Evolutionary conservation across 495 filamentous ascomycete species (phyloP).

Genomic region (Penicillium odoratum): DNA sequence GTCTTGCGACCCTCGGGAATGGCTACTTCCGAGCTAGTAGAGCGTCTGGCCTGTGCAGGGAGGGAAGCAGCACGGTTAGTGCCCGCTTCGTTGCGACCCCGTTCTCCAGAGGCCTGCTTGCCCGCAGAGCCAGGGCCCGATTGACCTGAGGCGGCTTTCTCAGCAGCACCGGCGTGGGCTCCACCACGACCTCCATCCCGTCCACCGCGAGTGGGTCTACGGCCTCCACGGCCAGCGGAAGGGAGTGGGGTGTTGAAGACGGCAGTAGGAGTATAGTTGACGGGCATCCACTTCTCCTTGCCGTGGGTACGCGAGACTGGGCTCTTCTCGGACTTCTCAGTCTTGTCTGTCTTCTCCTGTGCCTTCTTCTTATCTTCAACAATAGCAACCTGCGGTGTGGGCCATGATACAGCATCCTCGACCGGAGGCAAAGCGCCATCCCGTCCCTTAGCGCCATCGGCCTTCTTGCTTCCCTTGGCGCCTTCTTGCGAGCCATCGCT

Average conservation of each 20-base stretch:
- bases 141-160: slow-evolving; percentile 43
- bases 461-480: slow-evolving; percentile 43
- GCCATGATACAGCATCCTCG: slow-evolving; percentile 79
- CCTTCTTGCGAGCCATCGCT: slow-evolving; percentile 30
- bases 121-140: slow-evolving; percentile 22
- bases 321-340: slow-evolving; percentile 65
- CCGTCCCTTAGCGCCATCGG: slow-evolving; percentile 39
- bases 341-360: slow-evolving; percentile 64
- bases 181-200: slow-evolving; percentile 57
- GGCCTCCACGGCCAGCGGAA: slow-evolving; percentile 55
- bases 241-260: slow-evolving; percentile 82
- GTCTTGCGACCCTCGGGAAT: slow-evolving; percentile 37
- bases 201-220: slow-evolving; percentile 53
- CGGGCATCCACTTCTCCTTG: slow-evolving; percentile 71
- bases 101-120: slow-evolving; percentile 40
- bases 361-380: slow-evolving; percentile 71
- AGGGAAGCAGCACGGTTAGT: slow-evolving; percentile 42
- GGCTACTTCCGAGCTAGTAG: slow-evolving; percentile 37
- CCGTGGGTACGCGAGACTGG: slow-evolving; percentile 52
- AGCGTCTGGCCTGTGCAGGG: slow-evolving; percentile 41
- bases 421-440: slow-evolving; percentile 57
- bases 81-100: slow-evolving; percentile 41
- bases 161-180: slow-evolving; percentile 44
- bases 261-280: slow-evolving; percentile 73
- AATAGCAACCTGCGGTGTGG: slow-evolving; percentile 79